Conservation (phyloP, 2,329 filamentous ascomycete genomes). For the Geosmithia flava region DNA sequence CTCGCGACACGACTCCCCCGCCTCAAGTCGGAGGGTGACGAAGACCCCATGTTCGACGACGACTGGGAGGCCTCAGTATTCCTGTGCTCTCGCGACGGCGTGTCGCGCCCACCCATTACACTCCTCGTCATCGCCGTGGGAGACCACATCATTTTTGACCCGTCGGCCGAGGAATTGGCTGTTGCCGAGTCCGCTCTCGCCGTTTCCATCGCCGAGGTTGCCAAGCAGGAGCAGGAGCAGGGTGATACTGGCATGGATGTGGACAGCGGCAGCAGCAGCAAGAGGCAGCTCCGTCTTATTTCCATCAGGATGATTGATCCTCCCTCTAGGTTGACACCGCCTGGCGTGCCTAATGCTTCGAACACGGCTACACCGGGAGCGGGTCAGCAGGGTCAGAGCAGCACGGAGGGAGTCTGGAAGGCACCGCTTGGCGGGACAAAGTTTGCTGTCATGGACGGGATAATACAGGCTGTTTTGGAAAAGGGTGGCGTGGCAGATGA, state of each 20-base stretch:
- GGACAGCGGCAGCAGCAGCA: slow-evolving; percentile 14
- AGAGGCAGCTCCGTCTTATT: slow-evolving; percentile 43
- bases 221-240: slow-evolving; percentile 26
- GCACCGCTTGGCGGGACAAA: slow-evolving; percentile 76
- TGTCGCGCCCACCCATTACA: slow-evolving; percentile 64
- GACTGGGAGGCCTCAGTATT: slow-evolving; percentile 81
- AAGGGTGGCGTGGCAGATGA: slow-evolving; percentile 75
- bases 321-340: slow-evolving; percentile 59
- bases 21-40: slow-evolving; percentile 79
- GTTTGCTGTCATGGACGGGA: slow-evolving; percentile 56
- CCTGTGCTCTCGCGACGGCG: slow-evolving; percentile 51
- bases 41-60: slow-evolving; percentile 95
- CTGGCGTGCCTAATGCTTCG: slow-evolving; percentile 52
- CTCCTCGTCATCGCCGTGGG: slow-evolving; percentile 80
- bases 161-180: slow-evolving; percentile 78
- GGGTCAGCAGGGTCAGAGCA: slow-evolving; percentile 22
- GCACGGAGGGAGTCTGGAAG: slow-evolving; percentile 69
- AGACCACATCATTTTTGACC: slow-evolving; percentile 88
- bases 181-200: slow-evolving; percentile 86
- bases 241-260: slow-evolving; percentile 22
- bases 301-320: slow-evolving; percentile 64
- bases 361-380: slow-evolving; percentile 32
- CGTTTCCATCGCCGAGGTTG: slow-evolving; percentile 56
- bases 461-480: slow-evolving; percentile 67
- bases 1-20: slow-evolving; percentile 75